Percentiles rank a stretch among this genome's conserved stretches.
Conservation (phyloP, 805 yeast species). For the Wickerhamomyces pijperi region DNA sequence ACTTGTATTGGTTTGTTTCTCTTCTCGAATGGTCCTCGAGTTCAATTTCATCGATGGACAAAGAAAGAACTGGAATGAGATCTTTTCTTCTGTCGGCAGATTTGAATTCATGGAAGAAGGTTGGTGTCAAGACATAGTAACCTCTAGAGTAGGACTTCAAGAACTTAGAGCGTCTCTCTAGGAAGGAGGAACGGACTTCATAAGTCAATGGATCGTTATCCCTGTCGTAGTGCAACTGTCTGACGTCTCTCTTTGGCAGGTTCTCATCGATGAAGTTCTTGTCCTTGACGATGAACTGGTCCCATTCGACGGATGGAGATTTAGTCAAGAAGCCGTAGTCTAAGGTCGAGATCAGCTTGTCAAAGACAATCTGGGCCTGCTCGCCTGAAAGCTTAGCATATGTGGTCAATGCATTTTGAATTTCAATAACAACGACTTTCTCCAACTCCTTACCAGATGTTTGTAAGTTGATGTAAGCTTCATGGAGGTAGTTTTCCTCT, state of each 20-base stretch:
- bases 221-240: conserved; percentile 54
- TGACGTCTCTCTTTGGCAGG: conserved; percentile 48
- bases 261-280: conserved; percentile 55
- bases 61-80: conserved; percentile 71
- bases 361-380: conserved; percentile 63
- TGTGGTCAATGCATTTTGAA: conserved; percentile 69
- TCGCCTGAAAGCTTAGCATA: conserved; percentile 63
- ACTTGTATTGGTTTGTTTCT: conserved; percentile 58
- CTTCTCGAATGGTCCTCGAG: conserved; percentile 75
- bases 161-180: conserved; percentile 86
- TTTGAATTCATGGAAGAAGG: conserved; percentile 84
- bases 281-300: conserved; percentile 65
- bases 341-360: conserved; percentile 52
- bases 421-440: conserved; percentile 74
- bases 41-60: conserved; percentile 68
- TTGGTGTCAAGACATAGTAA: conserved; percentile 85
- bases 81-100: conserved; percentile 73
- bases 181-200: conserved; percentile 63
- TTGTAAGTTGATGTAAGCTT: conserved; percentile 81
- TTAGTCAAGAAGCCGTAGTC: conserved; percentile 63
- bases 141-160: conserved; percentile 85
- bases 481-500: conserved; percentile 81
- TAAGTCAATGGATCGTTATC: conserved; percentile 59
- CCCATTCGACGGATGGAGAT: conserved; percentile 83
- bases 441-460: conserved; percentile 82